Base-by-base conservation (phyloP, 176 grass and related monocot genomes). In the Luzula sylvatica region DNA sequence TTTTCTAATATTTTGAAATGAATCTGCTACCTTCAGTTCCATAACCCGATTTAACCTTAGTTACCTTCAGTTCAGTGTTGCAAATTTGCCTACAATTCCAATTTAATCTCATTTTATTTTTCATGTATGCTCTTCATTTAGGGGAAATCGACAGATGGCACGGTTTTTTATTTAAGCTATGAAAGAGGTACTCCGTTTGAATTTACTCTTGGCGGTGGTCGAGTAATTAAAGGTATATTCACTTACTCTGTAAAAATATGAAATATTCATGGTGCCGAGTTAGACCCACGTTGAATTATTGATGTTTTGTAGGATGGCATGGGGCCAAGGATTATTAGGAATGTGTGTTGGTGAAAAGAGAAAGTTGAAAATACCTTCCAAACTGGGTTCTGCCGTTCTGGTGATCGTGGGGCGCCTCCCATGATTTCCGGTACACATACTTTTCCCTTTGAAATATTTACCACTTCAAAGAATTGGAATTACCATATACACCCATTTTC, bases 321-420 rank as follows among this genome's bases (percentile, higher is more conserved):
- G 81, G 90, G 90, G 89, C 70, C 85, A 96, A 82, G 90, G 85
- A 24, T 65, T 89, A 51, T 60, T 96, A 63, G 77, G 85, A 69
- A 89, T 96, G 84, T 96, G 84, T 26, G 65, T 96, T 0, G 81
- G 85, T 52, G 90, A 96, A 79, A 96, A 96, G 71, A 58, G 90
- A 58, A 96, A 89, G 65, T 53, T 96, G 51, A 82, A 82, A 56
- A 89, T 96, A 73, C 85, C 90, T 23, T 61, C 90, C 43, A 86
- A 82, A 61, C 79, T 90, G 76, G 90, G 85, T 56, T 90, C 88
- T n/a, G n/a, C n/a, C n/a, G n/a, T n/a, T n/a, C n/a, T 20, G 85
- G 77, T 7, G 80, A 79, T 27, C 62, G 74, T 71, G 81, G 90
- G 38, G 88, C 90, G 68, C 85, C 84, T 67, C 85, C 90, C 4